Base-by-base conservation (phyloP, 345 rosid species). In the Sonneratia alba region DNA sequence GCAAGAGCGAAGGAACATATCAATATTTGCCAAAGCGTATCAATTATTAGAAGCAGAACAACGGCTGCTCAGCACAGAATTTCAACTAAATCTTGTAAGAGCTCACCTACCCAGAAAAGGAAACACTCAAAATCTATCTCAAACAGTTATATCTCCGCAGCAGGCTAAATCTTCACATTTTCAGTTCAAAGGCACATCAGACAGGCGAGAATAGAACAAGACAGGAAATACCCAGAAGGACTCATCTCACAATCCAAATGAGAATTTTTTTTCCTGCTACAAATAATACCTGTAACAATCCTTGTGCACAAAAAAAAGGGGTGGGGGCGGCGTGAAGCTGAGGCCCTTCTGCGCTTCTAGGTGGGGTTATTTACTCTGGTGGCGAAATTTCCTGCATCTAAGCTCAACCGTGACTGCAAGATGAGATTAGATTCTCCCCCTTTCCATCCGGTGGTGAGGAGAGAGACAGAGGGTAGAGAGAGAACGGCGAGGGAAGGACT, bases 391-490 rank as follows among this genome's bases (percentile, higher is more conserved):
- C 38, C 66, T 34, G 10, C 27, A 34, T 62, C 38, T 62, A 15
- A 62, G 66, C 66, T 32, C 10, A 57, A 27, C 57, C 22, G 32
- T 22, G 38, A 3, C 38, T 62, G 66, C 37, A 62, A 13, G 51
- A 40, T 40, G 7, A 40, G 64, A 62, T 27, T 10, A 62, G 66
- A 62, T 62, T 32, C 66, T 27, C 27, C 4, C 18, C 10, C 3
- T 32, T 32, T 47, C 53, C 68, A 36, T 73, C 61, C 57, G 55
- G 77, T 53, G 77, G 77, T 47, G 67, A 34, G 62, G 67, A 68
- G 69, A 48, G 66, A 57, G 69, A 69, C 37, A 40, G 36, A 68
- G 63, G 63, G 12, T n/a, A 57, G 53, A 36, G 42, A 38, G 70
- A 40, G 76, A 53, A 53, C 6, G 22, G 43, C 34, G 75, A 37